Base-by-base conservation (phyloP, 257 asterid genomes). In the Knoxia roxburghii region DNA sequence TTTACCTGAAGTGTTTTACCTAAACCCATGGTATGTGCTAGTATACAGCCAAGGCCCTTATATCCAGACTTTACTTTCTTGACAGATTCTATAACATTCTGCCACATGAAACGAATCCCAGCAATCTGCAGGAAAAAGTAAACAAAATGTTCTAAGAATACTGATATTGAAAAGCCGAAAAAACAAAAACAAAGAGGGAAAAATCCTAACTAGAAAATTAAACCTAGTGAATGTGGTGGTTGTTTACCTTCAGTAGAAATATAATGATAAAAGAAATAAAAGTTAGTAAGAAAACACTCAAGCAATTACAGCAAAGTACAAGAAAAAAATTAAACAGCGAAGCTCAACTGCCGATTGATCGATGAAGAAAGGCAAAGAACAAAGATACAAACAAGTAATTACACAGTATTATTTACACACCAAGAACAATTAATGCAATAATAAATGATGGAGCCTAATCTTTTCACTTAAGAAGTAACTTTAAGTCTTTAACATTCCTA, bases 1-100 rank as follows among this genome's bases (percentile, higher is more conserved):
- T 39, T 40, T 87, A 93, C 99, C 99, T 93, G 99, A 74, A 93
- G 84, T 37, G 97, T 93, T 85, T 93, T 93, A 67, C 99, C 99
- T 67, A 93, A 77, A 67, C 99, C 99, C 99, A 93, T 93, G 30
- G 96, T 93, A 83, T 93, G 99, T n/a, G 99, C 99, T 68, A 93
- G 86, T 73, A 93, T 90, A 88, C 99, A 93, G 72, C 97, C 97
- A 75, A 93, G 96, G 67, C 99, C 99, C 80, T 84, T 90, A 79
- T 93, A 96, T 65, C 96, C 96, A 61, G 95, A 82, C 80, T 88
- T 88, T 71, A 85, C 97, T 74, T 79, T 85, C 46, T 84, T 78
- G 68, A 85, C 88, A 26, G 97, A 93, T 66, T 90, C 95, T 67
- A 93, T 77, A 61, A 90, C 89, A 71, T 90, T 93, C 79, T 93